Conservation (phyloP, 2,329 filamentous ascomycete species). For the Sclerotinia sclerotiorum region DNA sequence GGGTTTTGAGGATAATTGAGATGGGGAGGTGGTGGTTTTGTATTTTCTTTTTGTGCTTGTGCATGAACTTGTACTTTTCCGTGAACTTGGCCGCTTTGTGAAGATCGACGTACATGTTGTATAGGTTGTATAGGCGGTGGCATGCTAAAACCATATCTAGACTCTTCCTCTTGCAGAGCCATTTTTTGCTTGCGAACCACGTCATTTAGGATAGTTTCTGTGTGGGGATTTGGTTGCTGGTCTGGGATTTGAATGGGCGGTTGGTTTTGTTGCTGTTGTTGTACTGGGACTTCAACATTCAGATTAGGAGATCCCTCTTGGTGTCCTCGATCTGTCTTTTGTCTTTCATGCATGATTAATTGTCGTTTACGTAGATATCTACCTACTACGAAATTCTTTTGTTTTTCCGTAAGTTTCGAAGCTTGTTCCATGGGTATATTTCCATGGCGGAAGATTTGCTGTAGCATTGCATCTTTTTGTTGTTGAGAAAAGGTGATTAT, state of each 20-base stretch:
- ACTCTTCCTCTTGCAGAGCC: neutral
- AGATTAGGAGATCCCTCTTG: neutral
- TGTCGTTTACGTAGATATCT: constrained; percentile 1
- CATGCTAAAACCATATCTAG: neutral
- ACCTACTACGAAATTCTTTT: neutral
- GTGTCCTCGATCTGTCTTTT: neutral
- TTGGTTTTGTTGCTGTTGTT: neutral
- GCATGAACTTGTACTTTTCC: too few relatives aligned
- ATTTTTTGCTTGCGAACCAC: neutral
- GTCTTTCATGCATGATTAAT: neutral
- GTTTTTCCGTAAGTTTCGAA: neutral
- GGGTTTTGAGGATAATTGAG: neutral
- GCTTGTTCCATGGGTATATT: neutral
- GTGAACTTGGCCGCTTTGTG: neutral
- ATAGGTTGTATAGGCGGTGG: neutral
- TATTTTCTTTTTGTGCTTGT: neutral
- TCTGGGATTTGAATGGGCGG: too few relatives aligned
- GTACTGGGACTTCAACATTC: neutral
- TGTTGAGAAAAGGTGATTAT: neutral
- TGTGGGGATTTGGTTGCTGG: neutral
- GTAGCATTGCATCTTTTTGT: neutral
- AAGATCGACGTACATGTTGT: neutral
- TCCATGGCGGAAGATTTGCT: neutral
- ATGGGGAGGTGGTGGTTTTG: neutral
- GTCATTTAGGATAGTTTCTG: neutral